Evolutionary conservation across 164 flowering plant genomes (phyloP).

Genomic region (Litsea cubeba): DNA sequence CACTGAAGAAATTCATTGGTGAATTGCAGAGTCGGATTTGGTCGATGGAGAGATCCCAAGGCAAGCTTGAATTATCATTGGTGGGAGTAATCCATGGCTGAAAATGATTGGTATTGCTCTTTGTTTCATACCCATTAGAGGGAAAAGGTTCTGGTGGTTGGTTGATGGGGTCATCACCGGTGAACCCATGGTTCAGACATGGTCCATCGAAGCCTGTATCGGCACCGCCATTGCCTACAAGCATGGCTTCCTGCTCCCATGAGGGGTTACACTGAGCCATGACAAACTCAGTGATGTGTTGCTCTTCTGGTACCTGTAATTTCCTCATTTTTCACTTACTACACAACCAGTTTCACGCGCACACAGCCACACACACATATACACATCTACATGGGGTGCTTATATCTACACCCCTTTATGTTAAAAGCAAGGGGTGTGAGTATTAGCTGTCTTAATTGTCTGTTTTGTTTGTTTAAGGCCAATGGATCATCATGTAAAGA

Average conservation of each 20-base stretch:
- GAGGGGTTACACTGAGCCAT: slow-evolving; percentile 38
- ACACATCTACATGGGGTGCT: neutral
- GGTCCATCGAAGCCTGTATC: neutral
- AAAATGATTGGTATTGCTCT: slow-evolving; percentile 11
- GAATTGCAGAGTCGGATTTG: slow-evolving; percentile 25
- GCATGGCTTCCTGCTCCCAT: slow-evolving; percentile 35
- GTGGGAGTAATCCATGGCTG: slow-evolving; percentile 21
- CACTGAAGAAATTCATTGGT: slow-evolving; percentile 31
- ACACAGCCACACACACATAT: no score
- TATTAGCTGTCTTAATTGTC: neutral
- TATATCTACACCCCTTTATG: neutral
- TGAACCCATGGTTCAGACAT: slow-evolving; percentile 4
- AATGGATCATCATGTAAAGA: neutral
- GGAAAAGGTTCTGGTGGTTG: slow-evolving; percentile 13
- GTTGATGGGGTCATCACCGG: slow-evolving; percentile 1
- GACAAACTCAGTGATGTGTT: slow-evolving; percentile 41
- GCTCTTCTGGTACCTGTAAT: slow-evolving; percentile 57
- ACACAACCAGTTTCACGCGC: neutral
- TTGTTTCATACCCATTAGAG: slow-evolving; percentile 7
- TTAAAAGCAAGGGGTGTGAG: neutral
- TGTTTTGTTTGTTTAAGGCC: neutral
- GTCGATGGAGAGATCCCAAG: slow-evolving; percentile 35
- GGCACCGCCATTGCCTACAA: slow-evolving; percentile 12
- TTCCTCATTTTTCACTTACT: neutral
- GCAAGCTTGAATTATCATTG: slow-evolving; percentile 23